Evolutionary conservation across 192 early-diverging fungal species (phyloP).

Genomic region (Coemansia sp.): DNA sequence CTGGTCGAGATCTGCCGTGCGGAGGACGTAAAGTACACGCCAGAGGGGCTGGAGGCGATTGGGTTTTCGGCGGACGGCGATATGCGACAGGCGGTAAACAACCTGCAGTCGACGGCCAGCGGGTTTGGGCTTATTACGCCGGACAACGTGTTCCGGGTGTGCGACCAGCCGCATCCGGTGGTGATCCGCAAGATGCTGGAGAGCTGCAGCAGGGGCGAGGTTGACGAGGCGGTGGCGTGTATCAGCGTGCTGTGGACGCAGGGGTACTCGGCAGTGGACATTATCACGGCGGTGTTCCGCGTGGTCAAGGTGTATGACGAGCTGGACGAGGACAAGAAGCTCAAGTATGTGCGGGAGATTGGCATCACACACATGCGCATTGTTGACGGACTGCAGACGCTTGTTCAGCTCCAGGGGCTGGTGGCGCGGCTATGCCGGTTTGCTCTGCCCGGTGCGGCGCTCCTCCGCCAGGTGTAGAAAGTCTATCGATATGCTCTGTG

Average conservation of each 20-base stretch:
- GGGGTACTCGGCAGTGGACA: slow-evolving; percentile 87
- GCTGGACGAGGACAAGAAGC: slow-evolving; percentile 75
- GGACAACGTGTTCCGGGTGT: slow-evolving; percentile 95
- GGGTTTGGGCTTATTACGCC: slow-evolving; percentile 81
- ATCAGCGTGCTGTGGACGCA: slow-evolving; percentile 71
- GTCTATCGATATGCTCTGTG: too few relatives aligned
- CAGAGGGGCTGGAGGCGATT: slow-evolving; percentile 87
- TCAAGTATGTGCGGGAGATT: slow-evolving; percentile 90
- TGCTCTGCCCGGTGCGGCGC: slow-evolving; percentile 17
- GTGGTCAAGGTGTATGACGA: slow-evolving; percentile 75
- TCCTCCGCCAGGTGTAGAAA: too few relatives aligned
- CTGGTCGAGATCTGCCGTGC: slow-evolving; percentile 76
- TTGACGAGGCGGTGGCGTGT: slow-evolving; percentile 66
- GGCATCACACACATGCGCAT: slow-evolving; percentile 89
- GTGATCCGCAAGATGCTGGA: slow-evolving; percentile 69
- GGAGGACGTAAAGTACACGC: slow-evolving; percentile 82
- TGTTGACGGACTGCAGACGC: slow-evolving; percentile 76
- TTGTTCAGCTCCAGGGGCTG: slow-evolving; percentile 85
- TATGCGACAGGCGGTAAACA: slow-evolving; percentile 98
- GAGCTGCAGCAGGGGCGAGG: slow-evolving; percentile 62
- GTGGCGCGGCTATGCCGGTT: slow-evolving; percentile 60
- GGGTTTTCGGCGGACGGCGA: slow-evolving; percentile 97
- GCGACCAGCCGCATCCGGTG: slow-evolving; percentile 93
- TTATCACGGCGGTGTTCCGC: slow-evolving; percentile 86
- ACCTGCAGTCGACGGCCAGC: slow-evolving; percentile 83